phyloP scores from a whole-genome alignment of 129 eudicot species.

The Pittosporum tobira region DNA sequence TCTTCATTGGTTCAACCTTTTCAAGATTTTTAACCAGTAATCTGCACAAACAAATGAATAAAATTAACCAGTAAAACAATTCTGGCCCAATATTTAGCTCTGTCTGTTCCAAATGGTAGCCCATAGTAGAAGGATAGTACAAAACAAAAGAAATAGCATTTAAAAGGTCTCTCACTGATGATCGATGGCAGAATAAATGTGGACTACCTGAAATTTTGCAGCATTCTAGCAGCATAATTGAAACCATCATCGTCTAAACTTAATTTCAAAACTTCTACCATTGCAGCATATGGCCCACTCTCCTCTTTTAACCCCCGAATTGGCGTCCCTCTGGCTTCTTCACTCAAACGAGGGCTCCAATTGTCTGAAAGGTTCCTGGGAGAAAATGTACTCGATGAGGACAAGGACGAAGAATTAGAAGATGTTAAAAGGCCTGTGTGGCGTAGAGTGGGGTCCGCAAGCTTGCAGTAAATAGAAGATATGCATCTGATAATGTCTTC shows the following conservation, averaged over 20 bases:
- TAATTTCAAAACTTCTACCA: conserved; percentile 55
- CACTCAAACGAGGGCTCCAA: conserved; percentile 69
- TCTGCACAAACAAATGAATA: conserved; percentile 33
- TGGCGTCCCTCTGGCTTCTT: conserved; percentile 31
- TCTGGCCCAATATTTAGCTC: no score
- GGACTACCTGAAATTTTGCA: conserved; percentile 59
- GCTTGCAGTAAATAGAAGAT: conserved; percentile 70
- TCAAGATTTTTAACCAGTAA: conserved; percentile 67
- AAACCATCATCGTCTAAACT: conserved; percentile 59
- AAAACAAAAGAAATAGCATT: no score
- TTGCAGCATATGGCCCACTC: conserved; percentile 39
- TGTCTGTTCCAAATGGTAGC: no score
- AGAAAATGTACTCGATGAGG: conserved; percentile 65
- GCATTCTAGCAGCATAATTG: conserved; percentile 64
- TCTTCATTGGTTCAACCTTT: conserved; percentile 66
- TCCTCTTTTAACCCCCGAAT: conserved; percentile 34
- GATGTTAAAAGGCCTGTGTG: conserved; percentile 44
- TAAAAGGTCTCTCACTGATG: no score
- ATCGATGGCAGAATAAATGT: not conserved
- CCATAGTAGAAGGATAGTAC: no score
- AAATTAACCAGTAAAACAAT: not conserved
- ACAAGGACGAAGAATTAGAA: conserved; percentile 62
- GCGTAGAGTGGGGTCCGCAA: conserved; percentile 43
- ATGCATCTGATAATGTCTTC: conserved; percentile 70
- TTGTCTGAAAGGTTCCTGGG: conserved; percentile 63